Percentiles rank a stretch among this genome's conserved stretches.
These are phyloP conservation scores for Podosphaera fusca DNA, from an alignment of 2,329 filamentous ascomycete species.

Conservation along the genomic window DNA sequence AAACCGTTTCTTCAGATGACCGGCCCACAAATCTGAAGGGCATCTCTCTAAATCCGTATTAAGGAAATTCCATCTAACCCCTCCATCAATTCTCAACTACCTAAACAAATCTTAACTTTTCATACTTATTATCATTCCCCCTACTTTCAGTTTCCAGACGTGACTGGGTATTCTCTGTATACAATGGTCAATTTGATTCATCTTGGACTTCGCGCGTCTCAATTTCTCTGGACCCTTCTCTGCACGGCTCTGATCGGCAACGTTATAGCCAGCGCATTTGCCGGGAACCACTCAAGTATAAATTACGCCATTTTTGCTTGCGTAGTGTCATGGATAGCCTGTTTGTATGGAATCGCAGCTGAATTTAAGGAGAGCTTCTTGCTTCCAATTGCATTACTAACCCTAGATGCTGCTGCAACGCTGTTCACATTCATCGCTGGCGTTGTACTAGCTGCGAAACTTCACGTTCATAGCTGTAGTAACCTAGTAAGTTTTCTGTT, in stretches of 20 bases:
- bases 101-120: background rate
- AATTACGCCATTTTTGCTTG: constrained; percentile 44
- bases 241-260: constrained; percentile 14
- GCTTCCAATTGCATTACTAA: constrained; percentile 27
- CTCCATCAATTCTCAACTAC: constrained; percentile 1
- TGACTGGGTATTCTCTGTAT: background rate
- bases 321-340: constrained; percentile 39
- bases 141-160: background rate
- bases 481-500: constrained; percentile 23
- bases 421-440: constrained; percentile 47
- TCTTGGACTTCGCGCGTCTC: constrained; percentile 6
- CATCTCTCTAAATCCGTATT: background rate
- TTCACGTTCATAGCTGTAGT: constrained; percentile 45
- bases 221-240: constrained; percentile 14
- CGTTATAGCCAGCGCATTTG: constrained; percentile 29
- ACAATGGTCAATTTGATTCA: background rate
- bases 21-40: background rate
- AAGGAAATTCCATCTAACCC: background rate
- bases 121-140: background rate
- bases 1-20: background rate
- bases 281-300: constrained; percentile 32
- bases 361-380: constrained; percentile 29
- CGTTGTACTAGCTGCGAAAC: constrained; percentile 46
- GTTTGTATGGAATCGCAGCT: constrained; percentile 36
- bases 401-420: constrained; percentile 32